These are phyloP conservation scores for Amanita subjunquillea DNA, from an alignment of 768 basidiomycete species.

Conservation along the genomic window DNA sequence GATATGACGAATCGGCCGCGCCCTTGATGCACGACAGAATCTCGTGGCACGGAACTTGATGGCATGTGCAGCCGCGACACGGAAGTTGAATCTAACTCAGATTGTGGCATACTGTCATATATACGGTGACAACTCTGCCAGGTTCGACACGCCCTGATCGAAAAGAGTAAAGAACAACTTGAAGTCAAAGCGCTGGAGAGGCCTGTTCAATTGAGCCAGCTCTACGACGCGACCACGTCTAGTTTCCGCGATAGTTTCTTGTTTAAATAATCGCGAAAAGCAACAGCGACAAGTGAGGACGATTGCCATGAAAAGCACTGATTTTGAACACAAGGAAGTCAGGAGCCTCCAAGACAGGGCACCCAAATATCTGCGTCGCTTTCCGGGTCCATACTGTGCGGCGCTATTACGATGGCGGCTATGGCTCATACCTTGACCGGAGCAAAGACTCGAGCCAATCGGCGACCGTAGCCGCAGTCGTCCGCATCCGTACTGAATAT, in stretches of 20 bases:
- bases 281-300: not conserved
- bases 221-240: not conserved
- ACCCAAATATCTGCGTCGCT: not conserved
- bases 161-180: not conserved
- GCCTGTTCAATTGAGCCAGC: not conserved
- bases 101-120: too few relatives aligned
- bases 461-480: not conserved
- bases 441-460: not conserved
- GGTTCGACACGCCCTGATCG: not conserved
- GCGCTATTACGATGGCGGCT: not conserved
- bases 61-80: too few relatives aligned
- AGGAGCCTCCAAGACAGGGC: slow-evolving; percentile 1
- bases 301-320: not conserved
- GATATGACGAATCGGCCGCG: too few relatives aligned
- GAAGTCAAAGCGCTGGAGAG: not conserved
- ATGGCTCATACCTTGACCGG: slow-evolving; percentile 1
- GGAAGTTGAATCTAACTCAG: too few relatives aligned
- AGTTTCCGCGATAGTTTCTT: not conserved
- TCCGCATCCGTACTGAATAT: not conserved
- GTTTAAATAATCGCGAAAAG: not conserved
- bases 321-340: slow-evolving; percentile 4
- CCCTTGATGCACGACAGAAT: too few relatives aligned
- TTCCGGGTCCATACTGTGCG: not conserved
- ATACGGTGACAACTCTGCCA: not conserved
- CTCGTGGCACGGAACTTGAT: too few relatives aligned